Conservation (phyloP, 129 eudicot genomes). For the Deinandra increscens region DNA sequence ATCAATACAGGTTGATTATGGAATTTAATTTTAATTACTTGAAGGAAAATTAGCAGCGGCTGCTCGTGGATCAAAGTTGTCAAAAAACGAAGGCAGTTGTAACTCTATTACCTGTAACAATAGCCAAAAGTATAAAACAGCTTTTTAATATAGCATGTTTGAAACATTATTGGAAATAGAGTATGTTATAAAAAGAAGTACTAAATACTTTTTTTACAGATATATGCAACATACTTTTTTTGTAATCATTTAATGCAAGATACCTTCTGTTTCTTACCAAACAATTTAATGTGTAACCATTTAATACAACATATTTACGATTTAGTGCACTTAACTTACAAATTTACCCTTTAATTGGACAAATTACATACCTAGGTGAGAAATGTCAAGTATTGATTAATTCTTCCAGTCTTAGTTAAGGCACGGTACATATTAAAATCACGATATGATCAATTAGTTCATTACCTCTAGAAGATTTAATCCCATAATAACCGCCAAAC, state of each 20-base stretch:
- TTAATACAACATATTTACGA: not conserved
- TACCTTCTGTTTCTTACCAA: not conserved
- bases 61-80: slow-evolving; percentile 97
- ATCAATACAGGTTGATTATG: not conserved
- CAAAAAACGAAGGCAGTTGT: slow-evolving; percentile 91
- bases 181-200: not conserved
- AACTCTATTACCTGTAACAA: slow-evolving; percentile 75
- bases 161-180: slow-evolving; percentile 1
- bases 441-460: not conserved
- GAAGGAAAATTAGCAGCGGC: slow-evolving; percentile 99
- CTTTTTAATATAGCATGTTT: not conserved
- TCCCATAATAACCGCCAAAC: slow-evolving; percentile 86
- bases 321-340: not conserved
- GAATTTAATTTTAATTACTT: slow-evolving; percentile 40
- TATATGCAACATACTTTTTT: not conserved
- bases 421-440: not conserved
- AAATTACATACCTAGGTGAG: not conserved
- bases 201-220: not conserved
- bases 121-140: slow-evolving; percentile 8
- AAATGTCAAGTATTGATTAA: not conserved
- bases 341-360: not conserved
- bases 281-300: not conserved
- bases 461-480: slow-evolving; percentile 84
- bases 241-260: not conserved
- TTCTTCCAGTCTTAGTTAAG: not conserved